phyloP scores from a whole-genome alignment of 1,284 basidiomycete species.

The Austropuccinia psidii region DNA sequence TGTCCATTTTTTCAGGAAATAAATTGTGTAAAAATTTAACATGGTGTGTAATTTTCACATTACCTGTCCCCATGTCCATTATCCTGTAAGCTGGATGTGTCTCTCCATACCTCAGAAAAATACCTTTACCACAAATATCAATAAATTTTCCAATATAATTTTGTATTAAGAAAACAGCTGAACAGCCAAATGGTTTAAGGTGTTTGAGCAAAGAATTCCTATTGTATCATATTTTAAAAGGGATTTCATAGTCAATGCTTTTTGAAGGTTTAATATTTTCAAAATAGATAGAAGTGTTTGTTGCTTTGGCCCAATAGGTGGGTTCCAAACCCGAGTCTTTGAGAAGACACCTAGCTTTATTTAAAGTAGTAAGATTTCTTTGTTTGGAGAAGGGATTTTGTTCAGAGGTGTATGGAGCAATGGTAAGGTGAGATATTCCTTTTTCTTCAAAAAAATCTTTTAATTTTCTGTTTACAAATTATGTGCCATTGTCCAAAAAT shows the following conservation, averaged over 20 bases:
- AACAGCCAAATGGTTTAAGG: not conserved
- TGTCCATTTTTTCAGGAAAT: no score
- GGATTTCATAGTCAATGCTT: not conserved
- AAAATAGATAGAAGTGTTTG: no score
- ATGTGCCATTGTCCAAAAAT: not conserved
- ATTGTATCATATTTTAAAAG: not conserved
- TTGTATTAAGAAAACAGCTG: not conserved
- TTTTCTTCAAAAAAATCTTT: not conserved
- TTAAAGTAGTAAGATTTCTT: constrained; percentile 43
- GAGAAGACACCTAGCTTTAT: constrained; percentile 43
- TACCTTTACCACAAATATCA: not conserved
- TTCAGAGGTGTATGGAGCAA: no score
- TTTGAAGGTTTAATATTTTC: not conserved
- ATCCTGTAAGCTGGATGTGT: not conserved
- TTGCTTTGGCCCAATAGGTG: constrained; percentile 48
- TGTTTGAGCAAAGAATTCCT: not conserved
- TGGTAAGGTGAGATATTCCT: not conserved
- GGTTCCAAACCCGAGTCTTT: constrained; percentile 42
- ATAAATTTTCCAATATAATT: not conserved
- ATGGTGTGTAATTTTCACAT: not conserved
- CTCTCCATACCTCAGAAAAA: not conserved
- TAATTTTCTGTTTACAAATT: not conserved
- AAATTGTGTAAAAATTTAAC: not conserved
- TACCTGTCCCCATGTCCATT: constrained; percentile 1
- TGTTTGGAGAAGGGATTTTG: constrained; percentile 47